A percentile compares a stretch with the other conserved stretches of the same genome.
phyloP scores from a whole-genome alignment of 2,329 filamentous ascomycete genomes.

The Leptographium flavum region DNA sequence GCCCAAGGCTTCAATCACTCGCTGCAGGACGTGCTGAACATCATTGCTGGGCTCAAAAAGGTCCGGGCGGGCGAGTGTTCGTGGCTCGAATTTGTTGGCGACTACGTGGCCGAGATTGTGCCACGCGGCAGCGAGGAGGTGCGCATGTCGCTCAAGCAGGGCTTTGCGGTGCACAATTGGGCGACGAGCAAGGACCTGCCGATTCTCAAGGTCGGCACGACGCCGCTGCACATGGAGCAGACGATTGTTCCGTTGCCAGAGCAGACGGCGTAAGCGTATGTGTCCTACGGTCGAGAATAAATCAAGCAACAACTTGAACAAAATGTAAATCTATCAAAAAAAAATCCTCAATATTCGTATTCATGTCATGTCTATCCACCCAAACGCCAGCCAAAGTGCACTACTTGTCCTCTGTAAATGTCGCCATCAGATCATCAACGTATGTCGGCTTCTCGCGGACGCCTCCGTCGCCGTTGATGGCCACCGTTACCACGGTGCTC shows the following conservation, averaged over 20 bases:
- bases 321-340: too few relatives aligned
- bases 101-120: constrained; percentile 1
- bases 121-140: constrained; percentile 2
- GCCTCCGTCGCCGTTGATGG: too few relatives aligned
- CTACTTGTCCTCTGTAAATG: too few relatives aligned
- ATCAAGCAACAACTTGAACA: too few relatives aligned
- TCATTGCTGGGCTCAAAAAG: constrained; percentile 1
- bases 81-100: constrained; percentile 2
- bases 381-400: too few relatives aligned
- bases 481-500: too few relatives aligned
- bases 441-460: too few relatives aligned
- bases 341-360: too few relatives aligned
- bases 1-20: constrained; percentile 3
- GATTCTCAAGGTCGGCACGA: constrained; percentile 2
- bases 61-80: not conserved
- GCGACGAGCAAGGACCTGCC: constrained; percentile 2
- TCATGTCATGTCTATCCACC: too few relatives aligned
- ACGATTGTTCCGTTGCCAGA: constrained; percentile 1
- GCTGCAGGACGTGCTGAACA: constrained; percentile 3
- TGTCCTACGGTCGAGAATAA: too few relatives aligned
- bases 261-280: not conserved
- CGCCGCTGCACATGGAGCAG: constrained; percentile 4
- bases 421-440: too few relatives aligned
- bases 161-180: constrained; percentile 4
- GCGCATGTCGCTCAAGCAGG: constrained; percentile 3